Evolutionary conservation across 139 green algal genomes (phyloP), one percentile per base, ranked within the genome.

Genomic region (Coelastrella sp.): DNA sequence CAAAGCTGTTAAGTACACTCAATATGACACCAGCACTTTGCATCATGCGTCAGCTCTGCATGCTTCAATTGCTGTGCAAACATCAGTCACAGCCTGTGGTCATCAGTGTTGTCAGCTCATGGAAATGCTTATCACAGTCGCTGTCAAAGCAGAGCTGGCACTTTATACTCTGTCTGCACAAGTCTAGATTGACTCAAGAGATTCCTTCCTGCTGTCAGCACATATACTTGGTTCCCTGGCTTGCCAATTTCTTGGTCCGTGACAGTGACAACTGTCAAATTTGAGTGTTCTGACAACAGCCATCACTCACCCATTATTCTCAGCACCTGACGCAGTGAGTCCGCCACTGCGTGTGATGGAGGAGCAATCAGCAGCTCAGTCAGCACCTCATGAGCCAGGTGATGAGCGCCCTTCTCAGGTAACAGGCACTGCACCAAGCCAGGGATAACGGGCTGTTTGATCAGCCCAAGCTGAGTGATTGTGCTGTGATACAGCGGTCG

Each of bases 401-500:
- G 53, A 9, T 5, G 53, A 64, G 7, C 5, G 6, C 17, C 53
- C 11, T 27, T 64, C 30, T 27, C 19, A 57, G 21, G 53, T 21
- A 64, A 21, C 53, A 64, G 11, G 53, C 11, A 64, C 19, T 64
- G 59, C 43, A 51, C 53, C 30, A 85, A 40, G 6, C 9, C 21
- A 6, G 79, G 79, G 23, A 85, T 71, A 38, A 63, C 79, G 4
- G 43, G 57, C 27, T 37, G 62, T 25, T 30, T 30, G 7, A 37
- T 3, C 6, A 92, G 51, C 23, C 59, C 59, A 21, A 92, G 63
- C 74, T 92, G 86, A 21, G 15, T 45, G 6, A 53, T 38, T 30
- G 79, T 85, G 63, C 41, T 68, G 38, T 67, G 27, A 63, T 75
- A 85, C 63, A 77, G 41, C 23, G 79, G 72, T 30, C 37, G 72